Conservation (phyloP, 352 stramenopile species). For the Globisporangium solare region DNA sequence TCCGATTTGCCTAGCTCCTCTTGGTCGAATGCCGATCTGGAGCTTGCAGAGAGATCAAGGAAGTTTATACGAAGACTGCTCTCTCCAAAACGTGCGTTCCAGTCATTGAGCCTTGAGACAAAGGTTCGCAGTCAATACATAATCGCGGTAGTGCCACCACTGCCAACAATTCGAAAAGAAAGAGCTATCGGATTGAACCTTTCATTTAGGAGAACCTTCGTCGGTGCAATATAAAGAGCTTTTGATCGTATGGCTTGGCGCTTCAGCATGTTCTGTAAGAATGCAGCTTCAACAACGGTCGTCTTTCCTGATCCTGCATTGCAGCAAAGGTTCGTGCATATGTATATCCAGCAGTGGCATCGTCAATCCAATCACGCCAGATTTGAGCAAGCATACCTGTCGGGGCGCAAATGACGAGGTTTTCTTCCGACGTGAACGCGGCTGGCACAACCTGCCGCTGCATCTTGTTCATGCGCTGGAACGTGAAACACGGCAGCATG, state of each 20-base stretch:
- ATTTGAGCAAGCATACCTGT: slow-evolving; percentile 20
- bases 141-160: neutral
- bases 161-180: neutral
- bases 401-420: slow-evolving; percentile 39
- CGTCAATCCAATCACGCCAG: neutral
- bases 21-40: slow-evolving; percentile 4
- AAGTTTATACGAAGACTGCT: slow-evolving; percentile 28
- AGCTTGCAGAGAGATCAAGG: slow-evolving; percentile 27
- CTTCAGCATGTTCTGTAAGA: slow-evolving; percentile 28
- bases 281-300: slow-evolving; percentile 35
- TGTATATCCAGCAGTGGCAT: too few species aligned
- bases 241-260: slow-evolving; percentile 14
- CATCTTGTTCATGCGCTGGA: slow-evolving; percentile 36
- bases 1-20: slow-evolving; percentile 16
- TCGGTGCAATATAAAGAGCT: slow-evolving; percentile 39
- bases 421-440: slow-evolving; percentile 25
- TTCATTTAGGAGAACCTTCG: slow-evolving; percentile 44
- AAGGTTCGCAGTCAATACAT: neutral
- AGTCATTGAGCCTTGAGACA: slow-evolving; percentile 31
- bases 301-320: slow-evolving; percentile 43
- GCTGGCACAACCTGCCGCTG: slow-evolving; percentile 32
- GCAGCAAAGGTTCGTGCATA: too few species aligned
- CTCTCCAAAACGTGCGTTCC: slow-evolving; percentile 30
- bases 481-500: slow-evolving; percentile 37
- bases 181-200: slow-evolving; percentile 15